Evolutionary conservation across 2,329 filamentous ascomycete genomes (phyloP), one percentile per base, ranked within the genome.

Genomic region (Colletotrichum theobromicola): DNA sequence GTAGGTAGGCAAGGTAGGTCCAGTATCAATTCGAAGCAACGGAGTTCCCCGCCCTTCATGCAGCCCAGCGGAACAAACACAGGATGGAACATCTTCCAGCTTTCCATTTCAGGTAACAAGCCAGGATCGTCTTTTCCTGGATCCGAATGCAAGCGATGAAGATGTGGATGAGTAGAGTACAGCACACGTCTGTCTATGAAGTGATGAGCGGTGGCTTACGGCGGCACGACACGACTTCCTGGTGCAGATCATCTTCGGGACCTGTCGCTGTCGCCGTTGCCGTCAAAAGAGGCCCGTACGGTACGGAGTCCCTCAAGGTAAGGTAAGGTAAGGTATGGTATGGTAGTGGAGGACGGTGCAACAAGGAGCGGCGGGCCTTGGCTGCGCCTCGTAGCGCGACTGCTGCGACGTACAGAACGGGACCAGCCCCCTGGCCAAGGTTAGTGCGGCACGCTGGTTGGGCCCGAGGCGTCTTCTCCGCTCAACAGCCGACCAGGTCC

Each of bases 241-340:
- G 58, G 64, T 37, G 65, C 70, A 72, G 70, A 72, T 72, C 65
- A 63, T 69, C n/a, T n/a, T 69, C 65, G 64, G 37, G 28, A 69
- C 37, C 68, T 42, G 46, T n/a, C 60, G 67, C 67, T 32, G 35
- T 68, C 35, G 28, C 34, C n/a, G 63, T 62, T 37, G 32, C 60
- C 28, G 32, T 62, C 13, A n/a, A 35, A 21, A n/a, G n/a, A n/a
- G n/a, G n/a, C n/a, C n/a, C n/a, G n/a, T n/a, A n/a, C n/a, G n/a
- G n/a, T n/a, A n/a, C n/a, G n/a, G n/a, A n/a, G n/a, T n/a, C n/a
- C n/a, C n/a, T n/a, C n/a, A n/a, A n/a, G n/a, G n/a, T n/a, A n/a
- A n/a, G n/a, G n/a, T n/a, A 18, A 37, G 32, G 24, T 61, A 8
- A 61, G 32, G 18, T 32, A 16, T 32, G 35, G 16, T 42, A 18